phyloP scores from a whole-genome alignment of 441 rosid species.

The Gossypium aridum region DNA sequence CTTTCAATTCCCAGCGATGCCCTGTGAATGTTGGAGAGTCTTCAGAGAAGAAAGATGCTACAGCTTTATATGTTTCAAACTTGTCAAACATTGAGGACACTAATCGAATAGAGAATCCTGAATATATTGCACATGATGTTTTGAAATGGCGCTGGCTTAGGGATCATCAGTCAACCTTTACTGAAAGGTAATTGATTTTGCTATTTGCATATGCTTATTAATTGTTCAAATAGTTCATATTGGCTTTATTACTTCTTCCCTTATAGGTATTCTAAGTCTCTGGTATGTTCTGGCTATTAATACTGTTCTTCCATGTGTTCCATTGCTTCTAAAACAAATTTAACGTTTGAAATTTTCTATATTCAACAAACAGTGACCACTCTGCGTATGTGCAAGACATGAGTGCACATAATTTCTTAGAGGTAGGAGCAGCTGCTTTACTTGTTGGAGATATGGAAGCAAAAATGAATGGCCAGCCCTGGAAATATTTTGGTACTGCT shows the following conservation, averaged over 20 bases:
- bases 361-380: constrained; percentile 54
- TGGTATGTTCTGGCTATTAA: neutral
- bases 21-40: constrained; percentile 65
- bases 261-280: neutral
- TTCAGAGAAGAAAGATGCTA: constrained; percentile 57
- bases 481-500: constrained; percentile 87
- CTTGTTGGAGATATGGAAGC: constrained; percentile 95
- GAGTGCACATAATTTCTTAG: constrained; percentile 67
- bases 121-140: constrained; percentile 70
- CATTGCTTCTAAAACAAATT: constrained; percentile 3
- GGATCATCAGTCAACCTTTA: constrained; percentile 52
- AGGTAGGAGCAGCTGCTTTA: constrained; percentile 97
- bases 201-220: constrained; percentile 2
- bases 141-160: constrained; percentile 92
- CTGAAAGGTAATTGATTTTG: constrained; percentile 60
- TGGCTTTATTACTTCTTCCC: neutral
- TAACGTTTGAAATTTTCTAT: constrained; percentile 13
- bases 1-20: constrained; percentile 75
- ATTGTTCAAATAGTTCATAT: neutral
- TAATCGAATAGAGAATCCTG: constrained; percentile 54
- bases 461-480: constrained; percentile 85
- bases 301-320: constrained; percentile 1
- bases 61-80: constrained; percentile 50
- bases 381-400: constrained; percentile 57
- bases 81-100: constrained; percentile 61